Evolutionary conservation across 2,329 filamentous ascomycete species (phyloP).

Genomic region (Neonectria faginata): DNA sequence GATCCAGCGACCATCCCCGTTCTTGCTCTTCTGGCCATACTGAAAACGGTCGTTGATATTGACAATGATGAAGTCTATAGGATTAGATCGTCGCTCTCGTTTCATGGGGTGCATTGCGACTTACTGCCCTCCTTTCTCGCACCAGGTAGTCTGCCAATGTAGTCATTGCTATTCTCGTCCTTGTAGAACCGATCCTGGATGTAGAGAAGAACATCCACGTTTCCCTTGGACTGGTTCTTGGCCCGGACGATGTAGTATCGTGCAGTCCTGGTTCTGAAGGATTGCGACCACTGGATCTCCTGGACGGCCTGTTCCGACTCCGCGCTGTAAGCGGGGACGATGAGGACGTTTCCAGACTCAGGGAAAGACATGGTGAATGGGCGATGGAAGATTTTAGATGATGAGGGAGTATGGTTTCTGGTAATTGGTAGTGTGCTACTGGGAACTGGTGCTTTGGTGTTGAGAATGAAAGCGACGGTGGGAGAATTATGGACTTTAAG

Average conservation of each 20-base stretch:
- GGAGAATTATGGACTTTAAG: neutral
- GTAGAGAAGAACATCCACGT: conserved; percentile 28
- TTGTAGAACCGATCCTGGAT: conserved; percentile 35
- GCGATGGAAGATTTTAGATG: neutral
- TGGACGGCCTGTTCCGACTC: conserved; percentile 27
- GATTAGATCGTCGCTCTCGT: neutral
- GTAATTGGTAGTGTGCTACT: neutral
- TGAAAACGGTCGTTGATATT: conserved; percentile 32
- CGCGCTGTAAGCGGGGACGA: conserved; percentile 22
- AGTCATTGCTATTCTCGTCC: conserved; percentile 18
- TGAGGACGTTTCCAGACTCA: conserved; percentile 19
- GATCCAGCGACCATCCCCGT: conserved; percentile 31
- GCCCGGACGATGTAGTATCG: conserved; percentile 35
- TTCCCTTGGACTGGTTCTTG: conserved; percentile 29
- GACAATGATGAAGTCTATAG: conserved; percentile 27
- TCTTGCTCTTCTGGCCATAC: conserved; percentile 37
- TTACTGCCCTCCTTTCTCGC: conserved; percentile 29
- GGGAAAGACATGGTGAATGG: conserved; percentile 32
- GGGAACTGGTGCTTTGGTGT: neutral
- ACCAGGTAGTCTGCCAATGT: conserved; percentile 28
- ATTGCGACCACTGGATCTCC: conserved; percentile 33
- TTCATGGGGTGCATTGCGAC: neutral
- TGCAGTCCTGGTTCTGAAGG: conserved; percentile 21
- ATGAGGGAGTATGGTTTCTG: neutral
- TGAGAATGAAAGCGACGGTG: neutral